Evolutionary conservation across 495 filamentous ascomycete species (phyloP), one percentile per base, ranked within the genome.

Genomic region (Hypoxylon intermedium): DNA sequence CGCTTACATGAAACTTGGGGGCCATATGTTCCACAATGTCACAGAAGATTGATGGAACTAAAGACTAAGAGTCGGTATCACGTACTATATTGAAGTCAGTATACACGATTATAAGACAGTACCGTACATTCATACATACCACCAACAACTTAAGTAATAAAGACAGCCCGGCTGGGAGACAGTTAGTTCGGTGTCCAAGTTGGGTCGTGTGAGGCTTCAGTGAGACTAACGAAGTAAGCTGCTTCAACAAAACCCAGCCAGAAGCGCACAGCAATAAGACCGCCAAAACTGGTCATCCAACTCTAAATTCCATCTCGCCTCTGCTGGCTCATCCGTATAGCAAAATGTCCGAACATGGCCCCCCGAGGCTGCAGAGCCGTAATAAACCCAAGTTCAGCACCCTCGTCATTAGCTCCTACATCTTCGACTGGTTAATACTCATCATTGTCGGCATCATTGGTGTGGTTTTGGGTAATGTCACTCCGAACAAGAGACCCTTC

Each of bases 211-310:
- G 18, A n/a, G 6, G 26, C 34, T 7, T n/a, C 44, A 3, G 20
- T 11, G 19, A 20, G 16, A 67, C 72, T 72, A 50, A 71, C 75
- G 59, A 82, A 81, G 64, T 78, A 82, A 5, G 76, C 78, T 0
- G 77, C 77, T 47, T 82, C 77, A 9, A 80, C 80, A 38, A 90
- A 86, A 61, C 89, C 88, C 0, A 92, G 77, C 58, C 89, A 88
- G 77, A 90, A 91, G 12, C 88, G 83, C 42, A 84, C 80, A 2
- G 82, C 85, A 16, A 89, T 73, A 33, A 91, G 75, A 0, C 87
- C 87, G 31, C 78, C 78, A 60, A 79, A 88, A 60, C 74, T 88
- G 15, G 83, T 86, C n/a, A n/a, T n/a, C 58, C 52, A 13, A 40
- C 53, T 48, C 41, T 60, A 44, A 60, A 41, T n/a, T 43, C 53